These are phyloP conservation scores for Chaetomium tenue DNA, from an alignment of 495 filamentous ascomycete species.

Conservation along the genomic window DNA sequence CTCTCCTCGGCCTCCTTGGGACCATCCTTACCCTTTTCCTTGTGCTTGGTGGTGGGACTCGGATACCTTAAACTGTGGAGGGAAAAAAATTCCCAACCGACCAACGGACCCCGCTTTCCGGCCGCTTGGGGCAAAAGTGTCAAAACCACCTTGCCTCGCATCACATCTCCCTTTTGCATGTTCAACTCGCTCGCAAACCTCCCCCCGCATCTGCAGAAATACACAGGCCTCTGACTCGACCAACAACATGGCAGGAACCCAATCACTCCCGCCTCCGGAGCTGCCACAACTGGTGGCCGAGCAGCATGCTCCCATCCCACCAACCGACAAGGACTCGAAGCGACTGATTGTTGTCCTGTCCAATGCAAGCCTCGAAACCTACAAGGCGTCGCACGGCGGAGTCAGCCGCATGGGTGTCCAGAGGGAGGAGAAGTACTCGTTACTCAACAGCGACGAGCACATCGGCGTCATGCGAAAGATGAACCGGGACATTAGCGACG, in stretches of 20 bases:
- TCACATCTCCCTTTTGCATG: neutral
- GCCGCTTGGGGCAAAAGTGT: neutral
- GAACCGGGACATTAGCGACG: slow-evolving; percentile 97
- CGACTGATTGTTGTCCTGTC: slow-evolving; percentile 93
- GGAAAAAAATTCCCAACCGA: neutral
- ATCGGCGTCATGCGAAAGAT: slow-evolving; percentile 99
- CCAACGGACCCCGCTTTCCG: slow-evolving; percentile 13
- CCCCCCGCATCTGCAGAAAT: neutral
- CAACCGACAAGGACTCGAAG: slow-evolving; percentile 83
- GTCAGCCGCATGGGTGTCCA: slow-evolving; percentile 60
- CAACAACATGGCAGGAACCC: slow-evolving; percentile 57
- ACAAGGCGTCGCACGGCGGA: slow-evolving; percentile 76
- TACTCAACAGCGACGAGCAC: slow-evolving; percentile 98
- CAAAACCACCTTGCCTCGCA: neutral
- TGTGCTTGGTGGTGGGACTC: neutral
- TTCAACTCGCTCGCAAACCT: neutral
- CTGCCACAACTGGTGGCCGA: slow-evolving; percentile 90
- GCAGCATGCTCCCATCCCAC: slow-evolving; percentile 79
- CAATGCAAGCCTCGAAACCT: slow-evolving; percentile 95
- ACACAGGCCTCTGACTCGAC: slow-evolving; percentile 25
- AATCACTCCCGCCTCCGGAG: slow-evolving; percentile 87
- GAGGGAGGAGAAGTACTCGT: slow-evolving; percentile 87
- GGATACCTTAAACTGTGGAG: neutral
- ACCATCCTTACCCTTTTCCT: neutral
- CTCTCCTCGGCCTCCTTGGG: neutral